Percentiles rank a stretch among this genome's conserved stretches.
Evolutionary conservation across 176 grass and related monocot species (phyloP).

Genomic region (Lolium rigidum): DNA sequence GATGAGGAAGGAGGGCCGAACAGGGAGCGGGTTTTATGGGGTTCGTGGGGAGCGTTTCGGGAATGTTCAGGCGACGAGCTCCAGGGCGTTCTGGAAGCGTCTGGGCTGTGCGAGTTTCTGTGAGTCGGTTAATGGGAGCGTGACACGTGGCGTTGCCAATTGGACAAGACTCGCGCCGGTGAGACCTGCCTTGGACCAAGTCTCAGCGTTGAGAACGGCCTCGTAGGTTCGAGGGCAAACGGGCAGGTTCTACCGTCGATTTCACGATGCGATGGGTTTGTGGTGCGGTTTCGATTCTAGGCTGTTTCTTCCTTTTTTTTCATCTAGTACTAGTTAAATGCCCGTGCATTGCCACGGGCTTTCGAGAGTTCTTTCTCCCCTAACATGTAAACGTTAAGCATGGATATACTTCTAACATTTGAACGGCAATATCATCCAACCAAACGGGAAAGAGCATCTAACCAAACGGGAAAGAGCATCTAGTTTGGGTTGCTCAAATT

Average conservation of each 20-base stretch:
- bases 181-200: not conserved
- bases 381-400: too few species aligned
- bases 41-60: conserved; percentile 20
- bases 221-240: not conserved
- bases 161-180: not conserved
- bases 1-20: not conserved
- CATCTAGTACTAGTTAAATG: too few species aligned
- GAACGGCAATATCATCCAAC: too few species aligned
- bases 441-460: too few species aligned
- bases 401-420: too few species aligned
- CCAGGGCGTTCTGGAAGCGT: conserved; percentile 53
- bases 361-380: too few species aligned
- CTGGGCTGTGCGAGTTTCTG: not conserved
- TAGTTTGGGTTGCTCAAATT: too few species aligned
- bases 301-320: too few species aligned
- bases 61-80: conserved; percentile 54
- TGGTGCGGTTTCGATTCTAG: too few species aligned
- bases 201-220: not conserved
- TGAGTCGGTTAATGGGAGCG: not conserved
- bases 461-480: too few species aligned
- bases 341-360: too few species aligned
- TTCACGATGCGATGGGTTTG: not conserved
- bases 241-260: not conserved
- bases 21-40: conserved; percentile 40
- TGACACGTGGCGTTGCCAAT: not conserved